phyloP scores from a whole-genome alignment of 2,329 filamentous ascomycete species.

The Lachnellula cervina region DNA sequence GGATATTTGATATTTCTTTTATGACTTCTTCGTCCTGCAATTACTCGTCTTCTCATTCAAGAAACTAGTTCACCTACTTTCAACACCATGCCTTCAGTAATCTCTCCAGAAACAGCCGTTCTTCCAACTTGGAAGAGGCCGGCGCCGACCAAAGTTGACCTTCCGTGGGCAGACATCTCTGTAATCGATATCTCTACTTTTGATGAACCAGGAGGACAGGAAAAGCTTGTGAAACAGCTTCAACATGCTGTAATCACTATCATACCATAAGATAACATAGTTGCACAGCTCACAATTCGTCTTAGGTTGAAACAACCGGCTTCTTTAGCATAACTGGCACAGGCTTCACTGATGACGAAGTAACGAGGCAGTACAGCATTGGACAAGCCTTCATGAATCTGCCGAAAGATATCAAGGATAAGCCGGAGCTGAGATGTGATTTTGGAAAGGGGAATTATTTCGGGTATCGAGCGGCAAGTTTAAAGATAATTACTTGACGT shows the following conservation, averaged over 20 bases:
- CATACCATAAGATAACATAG: slow-evolving; percentile 16
- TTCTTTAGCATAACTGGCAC: slow-evolving; percentile 60
- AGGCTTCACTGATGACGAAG: slow-evolving; percentile 51
- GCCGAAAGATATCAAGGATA: slow-evolving; percentile 52
- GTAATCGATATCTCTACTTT: slow-evolving; percentile 47
- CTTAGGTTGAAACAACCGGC: slow-evolving; percentile 37
- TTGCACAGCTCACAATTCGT: neutral
- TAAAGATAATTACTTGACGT: neutral
- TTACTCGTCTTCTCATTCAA: too few species aligned
- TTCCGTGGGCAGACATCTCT: slow-evolving; percentile 45
- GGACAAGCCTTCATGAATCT: slow-evolving; percentile 53
- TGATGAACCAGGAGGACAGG: slow-evolving; percentile 43
- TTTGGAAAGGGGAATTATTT: slow-evolving; percentile 50
- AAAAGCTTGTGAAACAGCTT: slow-evolving; percentile 44
- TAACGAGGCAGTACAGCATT: slow-evolving; percentile 55
- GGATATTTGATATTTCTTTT: too few species aligned
- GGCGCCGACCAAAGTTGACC: slow-evolving; percentile 21
- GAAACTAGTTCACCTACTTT: too few species aligned
- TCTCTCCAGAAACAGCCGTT: neutral
- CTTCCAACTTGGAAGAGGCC: slow-evolving; percentile 29
- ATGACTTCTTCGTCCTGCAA: too few species aligned
- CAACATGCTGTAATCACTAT: slow-evolving; percentile 39
- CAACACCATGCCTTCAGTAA: slow-evolving; percentile 7
- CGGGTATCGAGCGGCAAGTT: slow-evolving; percentile 39
- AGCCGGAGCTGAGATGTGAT: slow-evolving; percentile 44